phyloP scores from a whole-genome alignment of 345 rosid species.

The Salix arbutifolia region DNA sequence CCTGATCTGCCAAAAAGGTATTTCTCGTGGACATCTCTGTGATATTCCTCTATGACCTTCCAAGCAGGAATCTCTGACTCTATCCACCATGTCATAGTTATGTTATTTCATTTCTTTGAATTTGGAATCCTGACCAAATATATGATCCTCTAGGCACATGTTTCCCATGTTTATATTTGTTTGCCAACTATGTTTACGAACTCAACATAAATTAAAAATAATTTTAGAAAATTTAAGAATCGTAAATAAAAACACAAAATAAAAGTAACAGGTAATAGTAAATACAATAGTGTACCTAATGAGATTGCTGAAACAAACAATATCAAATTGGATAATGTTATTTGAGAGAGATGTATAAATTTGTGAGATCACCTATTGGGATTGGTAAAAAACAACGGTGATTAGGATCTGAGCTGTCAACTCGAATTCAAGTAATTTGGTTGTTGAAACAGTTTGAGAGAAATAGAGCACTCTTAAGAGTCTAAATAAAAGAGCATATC shows the following conservation, averaged over 20 bases:
- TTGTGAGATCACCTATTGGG: background rate
- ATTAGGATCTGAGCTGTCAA: background rate
- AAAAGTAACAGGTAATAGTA: background rate
- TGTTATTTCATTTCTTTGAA: background rate
- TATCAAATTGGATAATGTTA: background rate
- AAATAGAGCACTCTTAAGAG: background rate
- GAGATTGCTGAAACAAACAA: background rate
- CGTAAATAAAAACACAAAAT: background rate
- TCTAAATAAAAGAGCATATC: background rate
- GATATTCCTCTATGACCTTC: background rate
- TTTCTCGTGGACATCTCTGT: background rate
- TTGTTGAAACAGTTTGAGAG: background rate
- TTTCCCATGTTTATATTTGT: background rate
- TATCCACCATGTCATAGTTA: background rate
- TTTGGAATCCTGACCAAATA: background rate
- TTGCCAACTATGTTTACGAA: background rate
- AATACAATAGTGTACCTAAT: background rate
- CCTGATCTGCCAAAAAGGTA: slow-evolving; percentile 97
- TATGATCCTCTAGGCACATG: background rate
- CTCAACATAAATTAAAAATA: background rate
- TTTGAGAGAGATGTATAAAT: background rate
- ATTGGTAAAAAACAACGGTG: background rate
- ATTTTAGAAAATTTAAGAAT: background rate
- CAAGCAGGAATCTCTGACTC: background rate
- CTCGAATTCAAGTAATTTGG: background rate